Evolutionary conservation across 2,329 filamentous ascomycete species (phyloP), one percentile per base, ranked within the genome.

Genomic region (Pseudocercospora crystallina): DNA sequence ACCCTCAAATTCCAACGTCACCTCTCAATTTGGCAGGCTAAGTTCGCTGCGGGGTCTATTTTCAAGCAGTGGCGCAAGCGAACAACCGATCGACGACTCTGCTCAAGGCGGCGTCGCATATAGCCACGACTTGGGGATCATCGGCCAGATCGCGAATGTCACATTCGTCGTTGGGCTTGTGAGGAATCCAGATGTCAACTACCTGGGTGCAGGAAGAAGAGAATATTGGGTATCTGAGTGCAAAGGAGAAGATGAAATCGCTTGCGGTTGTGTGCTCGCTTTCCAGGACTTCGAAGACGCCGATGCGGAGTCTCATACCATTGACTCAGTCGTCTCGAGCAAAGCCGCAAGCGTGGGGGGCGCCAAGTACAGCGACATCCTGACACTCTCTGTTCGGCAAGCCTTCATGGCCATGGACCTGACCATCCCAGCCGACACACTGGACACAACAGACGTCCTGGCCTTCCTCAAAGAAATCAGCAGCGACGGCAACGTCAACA

Each of bases 391-490:
- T 13, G 68, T 71, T 7, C 73, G 77, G 20, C 78, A 81, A 51
- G 72, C 71, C 0, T 77, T 79, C 49, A 77, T 70, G 42, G 72
- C 76, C 2, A 71, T 71, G 2, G 73, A 80, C 48, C 70, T 79
- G n/a, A 73, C 72, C 29, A 76, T 75, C 17, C 76, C 73, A 17
- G 31, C n/a, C 26, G 30, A 43, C 0, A 26, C 20, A 26, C 45
- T 68, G 2, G 67, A 75, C 8, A 73, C 74, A 15, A 69, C 67
- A 14, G 77, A 76, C 47, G 12, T 43, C 9, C 33, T 43, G n/a
- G 59, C 73, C 5, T 82, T 82, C 62, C 65, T 82, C 47, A 82
- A 82, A 59, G 80, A 82, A 50, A 82, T 82, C 12, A 79, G 76
- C 1, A 58, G 54, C 12, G 59, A 66, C 36, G 62, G 64, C 8